Evolutionary conservation across 768 basidiomycete genomes (phyloP).

Genomic region (Mycena crocata): DNA sequence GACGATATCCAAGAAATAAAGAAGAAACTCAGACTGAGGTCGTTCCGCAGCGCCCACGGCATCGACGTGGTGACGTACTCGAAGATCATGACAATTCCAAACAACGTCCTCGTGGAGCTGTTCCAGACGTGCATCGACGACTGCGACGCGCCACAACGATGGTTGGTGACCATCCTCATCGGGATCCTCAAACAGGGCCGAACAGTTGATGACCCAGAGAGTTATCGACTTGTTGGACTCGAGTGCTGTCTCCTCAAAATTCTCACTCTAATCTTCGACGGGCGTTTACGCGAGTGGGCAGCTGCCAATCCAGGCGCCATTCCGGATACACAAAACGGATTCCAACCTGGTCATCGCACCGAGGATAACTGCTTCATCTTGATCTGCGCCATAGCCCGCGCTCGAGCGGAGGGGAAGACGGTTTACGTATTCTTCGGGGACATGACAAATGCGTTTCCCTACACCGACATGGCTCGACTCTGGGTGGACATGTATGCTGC

Average conservation of each 20-base stretch:
- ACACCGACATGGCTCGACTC: constrained; percentile 32
- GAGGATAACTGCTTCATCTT: no score
- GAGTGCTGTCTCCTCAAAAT: constrained; percentile 36
- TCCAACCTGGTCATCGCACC: constrained; percentile 38
- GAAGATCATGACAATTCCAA: no score
- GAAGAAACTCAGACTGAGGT: background rate
- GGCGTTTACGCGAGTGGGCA: constrained; percentile 25
- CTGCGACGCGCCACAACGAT: background rate
- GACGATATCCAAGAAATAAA: background rate
- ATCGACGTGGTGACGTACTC: background rate
- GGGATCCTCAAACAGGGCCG: constrained; percentile 28
- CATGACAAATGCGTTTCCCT: no score
- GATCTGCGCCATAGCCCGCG: no score
- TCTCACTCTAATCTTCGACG: constrained; percentile 35
- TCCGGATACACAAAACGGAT: constrained; percentile 46
- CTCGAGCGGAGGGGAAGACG: no score
- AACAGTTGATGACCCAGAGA: constrained; percentile 20
- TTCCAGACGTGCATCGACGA: background rate
- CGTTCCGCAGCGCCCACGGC: constrained; percentile 1
- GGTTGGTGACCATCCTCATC: background rate
- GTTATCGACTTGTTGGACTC: constrained; percentile 31
- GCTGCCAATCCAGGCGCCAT: constrained; percentile 33
- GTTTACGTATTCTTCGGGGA: no score
- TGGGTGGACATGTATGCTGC: constrained; percentile 39
- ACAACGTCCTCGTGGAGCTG: background rate